Conservation (phyloP, 2,329 filamentous ascomycete genomes). For the Simplicillium aogashimaense region DNA sequence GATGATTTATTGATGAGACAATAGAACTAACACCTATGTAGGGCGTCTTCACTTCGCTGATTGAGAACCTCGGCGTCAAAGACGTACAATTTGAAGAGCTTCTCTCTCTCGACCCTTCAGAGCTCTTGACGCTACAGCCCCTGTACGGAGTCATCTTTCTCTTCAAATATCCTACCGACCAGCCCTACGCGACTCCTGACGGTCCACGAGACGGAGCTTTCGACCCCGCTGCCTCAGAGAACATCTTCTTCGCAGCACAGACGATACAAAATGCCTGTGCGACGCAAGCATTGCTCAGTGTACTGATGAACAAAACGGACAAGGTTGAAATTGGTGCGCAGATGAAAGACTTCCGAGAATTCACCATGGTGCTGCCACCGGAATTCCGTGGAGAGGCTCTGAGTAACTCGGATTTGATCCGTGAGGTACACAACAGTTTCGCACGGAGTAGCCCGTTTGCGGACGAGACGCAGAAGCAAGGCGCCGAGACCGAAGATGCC, state of each 20-base stretch:
- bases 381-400: constrained; percentile 56
- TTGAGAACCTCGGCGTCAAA: constrained; percentile 83
- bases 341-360: constrained; percentile 74
- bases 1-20: too few relatives aligned
- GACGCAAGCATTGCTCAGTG: constrained; percentile 86
- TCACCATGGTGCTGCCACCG: constrained; percentile 72
- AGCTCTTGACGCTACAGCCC: constrained; percentile 60
- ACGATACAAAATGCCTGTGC: constrained; percentile 98
- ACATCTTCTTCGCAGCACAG: constrained; percentile 89
- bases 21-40: constrained; percentile 15
- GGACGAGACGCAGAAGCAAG: constrained; percentile 72
- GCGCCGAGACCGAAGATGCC: constrained; percentile 69
- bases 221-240: constrained; percentile 63
- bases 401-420: constrained; percentile 57
- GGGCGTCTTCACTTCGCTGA: constrained; percentile 96
- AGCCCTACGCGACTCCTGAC: constrained; percentile 45
- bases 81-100: constrained; percentile 97
- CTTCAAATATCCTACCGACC: constrained; percentile 82
- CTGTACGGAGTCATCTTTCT: constrained; percentile 97
- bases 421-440: constrained; percentile 82
- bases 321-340: constrained; percentile 61
- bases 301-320: constrained; percentile 74
- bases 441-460: constrained; percentile 82
- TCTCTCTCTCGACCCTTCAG: constrained; percentile 72
- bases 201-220: constrained; percentile 73